phyloP scores from a whole-genome alignment of 768 basidiomycete genomes.

The Termitomyces sp. region DNA sequence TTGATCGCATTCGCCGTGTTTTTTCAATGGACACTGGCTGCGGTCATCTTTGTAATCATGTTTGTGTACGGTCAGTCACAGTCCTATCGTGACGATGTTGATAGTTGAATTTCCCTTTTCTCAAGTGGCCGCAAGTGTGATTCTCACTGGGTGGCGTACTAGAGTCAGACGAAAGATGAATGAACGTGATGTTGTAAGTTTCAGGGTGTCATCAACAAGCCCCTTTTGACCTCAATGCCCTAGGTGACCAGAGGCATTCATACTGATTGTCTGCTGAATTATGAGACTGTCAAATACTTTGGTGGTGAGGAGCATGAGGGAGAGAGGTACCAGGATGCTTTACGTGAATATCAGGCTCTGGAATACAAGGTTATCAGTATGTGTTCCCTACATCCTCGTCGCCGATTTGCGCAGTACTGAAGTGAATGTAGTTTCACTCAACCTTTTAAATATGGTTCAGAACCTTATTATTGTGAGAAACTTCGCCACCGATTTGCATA shows the following conservation, averaged over 20 bases:
- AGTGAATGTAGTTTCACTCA: conserved; percentile 49
- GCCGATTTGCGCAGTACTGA: not conserved
- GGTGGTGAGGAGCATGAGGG: conserved; percentile 81
- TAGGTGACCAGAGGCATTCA: conserved; percentile 78
- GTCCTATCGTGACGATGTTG: not conserved
- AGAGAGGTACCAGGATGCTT: conserved; percentile 63
- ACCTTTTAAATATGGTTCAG: conserved; percentile 72
- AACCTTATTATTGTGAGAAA: conserved; percentile 71
- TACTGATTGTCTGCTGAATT: conserved; percentile 75
- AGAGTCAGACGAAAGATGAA: conserved; percentile 75
- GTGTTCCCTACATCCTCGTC: conserved; percentile 17
- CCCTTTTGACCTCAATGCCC: not conserved
- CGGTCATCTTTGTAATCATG: conserved; percentile 71
- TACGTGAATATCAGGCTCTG: conserved; percentile 66
- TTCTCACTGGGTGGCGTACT: conserved; percentile 70
- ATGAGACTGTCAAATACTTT: conserved; percentile 87
- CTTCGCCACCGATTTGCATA: not conserved
- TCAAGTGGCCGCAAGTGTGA: conserved; percentile 39
- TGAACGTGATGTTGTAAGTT: conserved; percentile 70
- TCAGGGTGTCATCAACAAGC: not conserved
- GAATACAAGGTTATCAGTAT: conserved; percentile 72
- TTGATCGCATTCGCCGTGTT: conserved; percentile 56
- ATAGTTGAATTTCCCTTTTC: conserved; percentile 5
- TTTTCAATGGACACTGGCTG: conserved; percentile 63
- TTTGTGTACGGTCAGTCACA: conserved; percentile 56